Conservation (phyloP, 1,284 basidiomycete genomes). For the Paramarasmius palmivorus region DNA sequence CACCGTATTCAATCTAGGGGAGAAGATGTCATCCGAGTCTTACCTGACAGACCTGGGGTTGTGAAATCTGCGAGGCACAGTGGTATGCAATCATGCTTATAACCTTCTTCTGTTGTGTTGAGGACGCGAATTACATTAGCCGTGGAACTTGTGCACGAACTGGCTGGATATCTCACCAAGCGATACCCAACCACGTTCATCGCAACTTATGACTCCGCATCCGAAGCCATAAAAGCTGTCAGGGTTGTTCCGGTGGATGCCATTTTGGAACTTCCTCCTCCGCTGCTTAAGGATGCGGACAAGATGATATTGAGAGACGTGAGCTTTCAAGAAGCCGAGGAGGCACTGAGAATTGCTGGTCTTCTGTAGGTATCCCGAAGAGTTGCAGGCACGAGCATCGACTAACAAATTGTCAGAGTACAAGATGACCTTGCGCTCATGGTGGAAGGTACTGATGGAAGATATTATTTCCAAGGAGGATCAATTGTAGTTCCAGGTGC, state of each 20-base stretch:
- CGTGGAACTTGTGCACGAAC: conserved; percentile 63
- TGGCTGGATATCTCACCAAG: conserved; percentile 63
- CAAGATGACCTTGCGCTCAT: conserved; percentile 80
- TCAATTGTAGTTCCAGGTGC: conserved; percentile 66
- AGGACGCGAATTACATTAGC: conserved; percentile 35
- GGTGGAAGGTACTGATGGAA: conserved; percentile 72
- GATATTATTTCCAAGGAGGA: conserved; percentile 75
- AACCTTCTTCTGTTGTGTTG: conserved; percentile 1
- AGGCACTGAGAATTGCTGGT: conserved; percentile 62
- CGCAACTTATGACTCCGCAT: conserved; percentile 40
- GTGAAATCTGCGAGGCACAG: conserved; percentile 54
- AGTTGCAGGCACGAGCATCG: conserved; percentile 11
- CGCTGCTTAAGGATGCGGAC: conserved; percentile 2
- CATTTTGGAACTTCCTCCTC: conserved; percentile 49
- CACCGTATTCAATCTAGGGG: conserved; percentile 15
- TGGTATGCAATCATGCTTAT: conserved; percentile 36
- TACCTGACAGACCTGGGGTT: conserved; percentile 43
- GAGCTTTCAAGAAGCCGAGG: conserved; percentile 39
- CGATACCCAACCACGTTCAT: conserved; percentile 63
- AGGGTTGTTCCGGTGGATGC: conserved; percentile 51
- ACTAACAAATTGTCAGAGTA: conserved; percentile 30
- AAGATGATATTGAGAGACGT: conserved; percentile 18
- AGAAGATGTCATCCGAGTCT: conserved; percentile 8
- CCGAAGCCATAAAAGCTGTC: conserved; percentile 49
- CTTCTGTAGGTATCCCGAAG: conserved; percentile 48